Evolutionary conservation across 805 yeast genomes (phyloP).

Genomic region (Nakazawaea peltata): DNA sequence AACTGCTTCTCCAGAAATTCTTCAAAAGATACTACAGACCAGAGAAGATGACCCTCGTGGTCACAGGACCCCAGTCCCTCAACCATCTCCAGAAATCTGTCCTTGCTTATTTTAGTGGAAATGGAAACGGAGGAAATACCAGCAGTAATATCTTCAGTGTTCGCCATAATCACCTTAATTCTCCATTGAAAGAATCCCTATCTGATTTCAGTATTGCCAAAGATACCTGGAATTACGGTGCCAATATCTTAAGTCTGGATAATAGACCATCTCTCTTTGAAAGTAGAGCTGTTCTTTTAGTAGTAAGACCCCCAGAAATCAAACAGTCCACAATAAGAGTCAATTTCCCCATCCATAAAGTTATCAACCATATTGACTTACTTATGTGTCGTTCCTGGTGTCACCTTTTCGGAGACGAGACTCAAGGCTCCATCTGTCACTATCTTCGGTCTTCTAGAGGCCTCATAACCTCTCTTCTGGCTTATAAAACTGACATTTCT

Average conservation of each 20-base stretch:
- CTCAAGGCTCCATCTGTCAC: constrained; percentile 38
- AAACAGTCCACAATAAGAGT: constrained; percentile 32
- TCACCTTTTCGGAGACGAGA: constrained; percentile 57
- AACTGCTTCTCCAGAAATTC: constrained; percentile 27
- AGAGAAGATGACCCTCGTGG: constrained; percentile 45
- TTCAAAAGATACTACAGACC: constrained; percentile 34
- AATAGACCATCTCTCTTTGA: too few relatives aligned
- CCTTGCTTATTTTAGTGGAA: constrained; percentile 30
- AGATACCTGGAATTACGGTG: not conserved
- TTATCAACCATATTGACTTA: constrained; percentile 2
- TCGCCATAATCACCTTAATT: too few relatives aligned
- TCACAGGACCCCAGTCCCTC: constrained; percentile 61
- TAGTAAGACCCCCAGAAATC: constrained; percentile 12
- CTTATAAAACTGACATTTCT: constrained; percentile 33
- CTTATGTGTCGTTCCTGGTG: constrained; percentile 40
- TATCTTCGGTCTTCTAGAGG: constrained; percentile 25
- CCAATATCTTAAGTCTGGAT: too few relatives aligned
- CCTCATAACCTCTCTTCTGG: constrained; percentile 29
- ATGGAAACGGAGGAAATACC: too few relatives aligned
- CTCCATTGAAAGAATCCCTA: not conserved
- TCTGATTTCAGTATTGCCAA: not conserved
- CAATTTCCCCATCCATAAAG: constrained; percentile 30
- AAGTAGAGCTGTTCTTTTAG: too few relatives aligned
- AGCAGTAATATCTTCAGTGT: too few relatives aligned
- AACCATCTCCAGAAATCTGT: constrained; percentile 49